Conservation (phyloP, 2,329 filamentous ascomycete species). For the Periconia sp. region DNA sequence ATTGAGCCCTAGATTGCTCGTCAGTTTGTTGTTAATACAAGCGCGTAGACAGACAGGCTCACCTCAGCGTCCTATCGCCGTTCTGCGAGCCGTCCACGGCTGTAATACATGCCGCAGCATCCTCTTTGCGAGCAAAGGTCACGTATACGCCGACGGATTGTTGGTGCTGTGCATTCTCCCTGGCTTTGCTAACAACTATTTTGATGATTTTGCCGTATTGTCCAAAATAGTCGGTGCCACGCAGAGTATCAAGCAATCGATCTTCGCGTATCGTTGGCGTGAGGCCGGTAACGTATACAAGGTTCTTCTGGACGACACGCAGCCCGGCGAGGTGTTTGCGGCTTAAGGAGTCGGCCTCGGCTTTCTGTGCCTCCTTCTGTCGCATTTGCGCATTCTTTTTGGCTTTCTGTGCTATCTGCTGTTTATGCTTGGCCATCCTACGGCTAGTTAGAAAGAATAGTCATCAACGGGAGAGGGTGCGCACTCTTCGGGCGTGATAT, state of each 20-base stretch:
- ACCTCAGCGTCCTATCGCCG: conserved; percentile 83
- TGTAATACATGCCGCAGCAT: conserved; percentile 86
- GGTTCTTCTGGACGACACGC: conserved; percentile 95
- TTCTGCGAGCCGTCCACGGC: conserved; percentile 93
- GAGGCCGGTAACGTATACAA: conserved; percentile 96
- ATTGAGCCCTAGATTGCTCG: conserved; percentile 61
- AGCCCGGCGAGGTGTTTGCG: conserved; percentile 96
- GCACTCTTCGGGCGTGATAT: conserved; percentile 93
- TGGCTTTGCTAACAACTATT: conserved; percentile 96
- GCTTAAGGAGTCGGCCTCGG: conserved; percentile 93
- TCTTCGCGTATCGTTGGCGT: conserved; percentile 92
- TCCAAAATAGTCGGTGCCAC: conserved; percentile 92
- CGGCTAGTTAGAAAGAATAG: conserved; percentile 26
- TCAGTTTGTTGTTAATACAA: conserved; percentile 23
- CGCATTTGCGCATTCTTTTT: conserved; percentile 89
- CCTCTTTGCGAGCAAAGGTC: conserved; percentile 91
- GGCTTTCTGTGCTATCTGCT: conserved; percentile 79
- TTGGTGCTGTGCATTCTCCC: conserved; percentile 71
- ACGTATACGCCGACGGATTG: conserved; percentile 97
- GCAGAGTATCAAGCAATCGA: conserved; percentile 85
- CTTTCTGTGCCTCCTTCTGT: conserved; percentile 95
- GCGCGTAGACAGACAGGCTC: conserved; percentile 36
- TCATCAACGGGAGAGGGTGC: conserved; percentile 44
- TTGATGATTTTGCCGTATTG: conserved; percentile 99
- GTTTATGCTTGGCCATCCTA: conserved; percentile 76